Conservation (phyloP, 2,329 filamentous ascomycete genomes). For the Colletotrichum ledebouriae region DNA sequence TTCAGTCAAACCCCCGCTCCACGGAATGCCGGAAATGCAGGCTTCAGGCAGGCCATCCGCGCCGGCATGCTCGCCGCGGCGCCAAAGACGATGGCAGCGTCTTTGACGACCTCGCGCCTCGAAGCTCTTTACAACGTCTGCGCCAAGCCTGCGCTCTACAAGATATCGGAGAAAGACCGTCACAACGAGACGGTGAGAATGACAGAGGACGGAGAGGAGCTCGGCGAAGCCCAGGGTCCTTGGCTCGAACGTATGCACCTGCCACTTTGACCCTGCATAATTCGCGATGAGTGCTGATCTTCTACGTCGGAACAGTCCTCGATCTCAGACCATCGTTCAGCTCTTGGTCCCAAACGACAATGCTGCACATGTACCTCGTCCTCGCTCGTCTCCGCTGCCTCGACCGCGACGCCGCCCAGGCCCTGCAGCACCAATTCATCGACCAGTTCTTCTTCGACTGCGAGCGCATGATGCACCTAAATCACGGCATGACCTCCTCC, state of each 20-base stretch:
- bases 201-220: conserved; percentile 83
- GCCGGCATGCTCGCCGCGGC: conserved; percentile 37
- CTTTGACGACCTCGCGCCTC: conserved; percentile 37
- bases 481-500: conserved; percentile 77
- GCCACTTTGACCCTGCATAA: not conserved
- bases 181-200: conserved; percentile 77
- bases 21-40: conserved; percentile 28
- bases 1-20: conserved; percentile 54
- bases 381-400: conserved; percentile 86
- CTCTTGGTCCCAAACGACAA: conserved; percentile 95
- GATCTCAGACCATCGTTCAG: conserved; percentile 88
- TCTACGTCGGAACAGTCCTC: conserved; percentile 69
- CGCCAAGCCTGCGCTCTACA: conserved; percentile 80
- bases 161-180: conserved; percentile 75
- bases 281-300: conserved; percentile 25
- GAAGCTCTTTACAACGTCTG: conserved; percentile 84
- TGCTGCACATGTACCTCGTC: conserved; percentile 95
- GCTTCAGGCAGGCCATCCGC: conserved; percentile 35
- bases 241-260: conserved; percentile 83
- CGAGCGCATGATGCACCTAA: conserved; percentile 84
- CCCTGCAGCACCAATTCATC: conserved; percentile 90
- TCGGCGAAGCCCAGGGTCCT: conserved; percentile 80
- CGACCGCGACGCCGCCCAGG: conserved; percentile 74
- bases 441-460: conserved; percentile 96
- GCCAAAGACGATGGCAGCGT: conserved; percentile 40